Conservation (phyloP, 73 alveolate species). For the Uronychia binucleata region DNA sequence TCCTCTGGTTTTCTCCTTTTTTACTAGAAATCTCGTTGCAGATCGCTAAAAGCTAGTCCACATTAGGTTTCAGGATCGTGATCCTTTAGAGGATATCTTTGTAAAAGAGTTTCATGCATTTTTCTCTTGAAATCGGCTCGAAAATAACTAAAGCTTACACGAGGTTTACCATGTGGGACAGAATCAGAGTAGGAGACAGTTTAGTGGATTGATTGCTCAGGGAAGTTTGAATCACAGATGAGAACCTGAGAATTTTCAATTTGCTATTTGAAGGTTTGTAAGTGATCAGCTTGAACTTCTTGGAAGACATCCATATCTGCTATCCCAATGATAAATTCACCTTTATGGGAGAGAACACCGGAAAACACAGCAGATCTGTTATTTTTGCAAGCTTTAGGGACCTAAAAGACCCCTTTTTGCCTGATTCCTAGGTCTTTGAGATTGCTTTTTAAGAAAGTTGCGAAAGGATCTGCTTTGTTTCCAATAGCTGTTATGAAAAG, state of each 20-base stretch:
- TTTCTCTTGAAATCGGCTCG: constrained; percentile 35
- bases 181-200: neutral
- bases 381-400: neutral
- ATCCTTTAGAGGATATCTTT: constrained; percentile 13
- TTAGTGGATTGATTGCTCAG: constrained; percentile 11
- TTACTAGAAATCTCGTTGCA: neutral
- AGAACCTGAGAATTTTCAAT: constrained; percentile 2
- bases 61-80: constrained; percentile 29
- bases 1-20: neutral
- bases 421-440: neutral
- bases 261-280: neutral
- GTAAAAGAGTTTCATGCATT: constrained; percentile 5
- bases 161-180: neutral
- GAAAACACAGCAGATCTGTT: constrained; percentile 34
- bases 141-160: neutral
- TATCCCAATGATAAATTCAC: constrained; percentile 43
- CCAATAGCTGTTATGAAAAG: constrained; percentile 36
- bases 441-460: neutral
- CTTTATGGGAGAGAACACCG: constrained; percentile 20
- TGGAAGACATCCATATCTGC: constrained; percentile 45
- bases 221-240: constrained; percentile 15
- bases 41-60: constrained; percentile 22
- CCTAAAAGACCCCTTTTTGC: neutral
- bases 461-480: constrained; percentile 12
- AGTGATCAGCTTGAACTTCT: constrained; percentile 11